phyloP scores from a whole-genome alignment of 345 rosid species.

The Camelina sativa region DNA sequence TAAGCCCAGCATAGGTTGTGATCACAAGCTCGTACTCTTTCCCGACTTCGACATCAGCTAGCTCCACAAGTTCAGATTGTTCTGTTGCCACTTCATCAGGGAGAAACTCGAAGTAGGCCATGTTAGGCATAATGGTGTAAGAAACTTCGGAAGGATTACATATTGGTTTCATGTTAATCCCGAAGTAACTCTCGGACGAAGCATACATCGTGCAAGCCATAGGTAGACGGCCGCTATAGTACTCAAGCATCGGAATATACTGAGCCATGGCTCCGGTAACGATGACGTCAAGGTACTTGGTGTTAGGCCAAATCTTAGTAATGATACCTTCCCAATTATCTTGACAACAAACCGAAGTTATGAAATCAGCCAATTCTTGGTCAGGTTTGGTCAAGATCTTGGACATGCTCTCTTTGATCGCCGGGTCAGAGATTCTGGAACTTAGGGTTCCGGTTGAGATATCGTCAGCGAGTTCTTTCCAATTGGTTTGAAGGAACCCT shows the following conservation, averaged over 20 bases:
- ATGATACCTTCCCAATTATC: slow-evolving; percentile 75
- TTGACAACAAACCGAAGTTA: slow-evolving; percentile 53
- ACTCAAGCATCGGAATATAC: slow-evolving; percentile 85
- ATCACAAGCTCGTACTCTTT: slow-evolving; percentile 89
- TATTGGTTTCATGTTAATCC: slow-evolving; percentile 77
- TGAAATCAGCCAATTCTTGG: slow-evolving; percentile 58
- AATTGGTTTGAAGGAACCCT: slow-evolving; percentile 69
- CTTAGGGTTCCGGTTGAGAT: slow-evolving; percentile 64
- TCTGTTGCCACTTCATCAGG: slow-evolving; percentile 40
- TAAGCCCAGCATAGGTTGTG: slow-evolving; percentile 77
- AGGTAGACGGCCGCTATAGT: slow-evolving; percentile 75
- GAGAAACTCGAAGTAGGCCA: slow-evolving; percentile 85
- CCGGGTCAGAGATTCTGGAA: slow-evolving; percentile 56
- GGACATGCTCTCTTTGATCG: slow-evolving; percentile 51
- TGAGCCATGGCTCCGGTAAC: slow-evolving; percentile 98
- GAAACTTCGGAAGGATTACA: slow-evolving; percentile 76
- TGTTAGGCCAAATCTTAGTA: slow-evolving; percentile 81
- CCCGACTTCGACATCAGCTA: slow-evolving; percentile 69
- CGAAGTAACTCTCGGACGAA: slow-evolving; percentile 91
- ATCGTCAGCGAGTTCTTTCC: slow-evolving; percentile 62
- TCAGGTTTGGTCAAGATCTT: slow-evolving; percentile 60
- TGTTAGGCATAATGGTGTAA: slow-evolving; percentile 90
- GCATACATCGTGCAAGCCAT: slow-evolving; percentile 93
- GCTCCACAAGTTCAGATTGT: slow-evolving; percentile 58
- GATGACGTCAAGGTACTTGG: slow-evolving; percentile 87